Conservation (phyloP, 371 early-diverging fungal species). For the Zopfochytrium polystomum region DNA sequence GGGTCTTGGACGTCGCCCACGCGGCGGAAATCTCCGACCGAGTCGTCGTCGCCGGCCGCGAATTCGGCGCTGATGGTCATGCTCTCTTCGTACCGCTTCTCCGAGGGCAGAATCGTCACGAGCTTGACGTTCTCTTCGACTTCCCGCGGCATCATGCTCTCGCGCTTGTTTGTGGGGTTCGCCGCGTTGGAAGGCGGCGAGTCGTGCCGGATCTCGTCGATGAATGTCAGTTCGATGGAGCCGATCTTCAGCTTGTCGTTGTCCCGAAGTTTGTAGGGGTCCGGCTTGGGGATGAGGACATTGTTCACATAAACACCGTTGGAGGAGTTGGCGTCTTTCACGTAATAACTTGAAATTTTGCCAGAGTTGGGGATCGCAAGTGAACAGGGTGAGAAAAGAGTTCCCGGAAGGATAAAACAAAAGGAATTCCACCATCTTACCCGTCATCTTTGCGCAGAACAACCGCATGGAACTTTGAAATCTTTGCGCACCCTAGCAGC, state of each 20-base stretch:
- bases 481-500: constrained; percentile 42
- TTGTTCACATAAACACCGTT: constrained; percentile 52
- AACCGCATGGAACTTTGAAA: constrained; percentile 49
- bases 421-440: constrained; percentile 42
- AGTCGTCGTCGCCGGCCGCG: constrained; percentile 31
- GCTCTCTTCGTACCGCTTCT: constrained; percentile 49
- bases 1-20: constrained; percentile 40
- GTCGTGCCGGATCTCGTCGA: too few relatives aligned
- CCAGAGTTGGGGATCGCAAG: too few relatives aligned
- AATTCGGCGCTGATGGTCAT: constrained; percentile 48
- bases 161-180: too few relatives aligned
- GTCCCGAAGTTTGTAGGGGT: constrained; percentile 33
- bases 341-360: constrained; percentile 20
- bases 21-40: constrained; percentile 37
- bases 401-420: constrained; percentile 28
- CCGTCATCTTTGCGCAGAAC: constrained; percentile 31
- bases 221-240: constrained; percentile 38
- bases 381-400: too few relatives aligned
- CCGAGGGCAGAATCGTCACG: constrained; percentile 56
- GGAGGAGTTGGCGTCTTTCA: constrained; percentile 49
- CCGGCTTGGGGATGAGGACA: constrained; percentile 31
- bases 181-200: too few relatives aligned
- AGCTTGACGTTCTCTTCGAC: constrained; percentile 41
- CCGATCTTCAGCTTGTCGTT: constrained; percentile 47
- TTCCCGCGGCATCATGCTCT: constrained; percentile 10